Evolutionary conservation across 2,329 filamentous ascomycete genomes (phyloP).

Genomic region (Trichoderma afroharzianum): DNA sequence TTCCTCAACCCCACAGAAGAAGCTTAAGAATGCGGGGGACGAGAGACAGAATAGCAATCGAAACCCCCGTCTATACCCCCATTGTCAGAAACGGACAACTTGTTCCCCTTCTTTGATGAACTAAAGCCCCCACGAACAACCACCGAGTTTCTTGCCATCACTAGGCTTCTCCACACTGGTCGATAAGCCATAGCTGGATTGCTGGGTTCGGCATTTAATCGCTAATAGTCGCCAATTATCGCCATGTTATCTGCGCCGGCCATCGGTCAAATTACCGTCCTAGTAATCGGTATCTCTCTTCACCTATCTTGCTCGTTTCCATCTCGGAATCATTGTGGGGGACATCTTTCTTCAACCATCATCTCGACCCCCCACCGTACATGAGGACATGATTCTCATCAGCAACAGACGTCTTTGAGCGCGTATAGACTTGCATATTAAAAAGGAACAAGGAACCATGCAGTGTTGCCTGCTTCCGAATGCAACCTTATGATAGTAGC

Average conservation of each 20-base stretch:
- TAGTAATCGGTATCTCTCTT: neutral
- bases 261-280: neutral
- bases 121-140: slow-evolving; percentile 4
- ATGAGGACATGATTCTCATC: neutral
- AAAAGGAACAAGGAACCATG: neutral
- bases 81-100: neutral
- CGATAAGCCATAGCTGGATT: neutral
- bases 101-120: neutral
- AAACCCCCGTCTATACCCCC: neutral
- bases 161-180: neutral
- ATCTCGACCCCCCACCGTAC: slow-evolving; percentile 1
- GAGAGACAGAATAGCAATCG: neutral
- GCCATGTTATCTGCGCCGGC: slow-evolving; percentile 1
- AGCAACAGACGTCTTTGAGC: neutral
- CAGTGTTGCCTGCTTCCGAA: neutral
- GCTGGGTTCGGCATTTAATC: neutral
- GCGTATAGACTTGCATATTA: neutral
- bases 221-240: neutral
- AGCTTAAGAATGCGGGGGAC: slow-evolving; percentile 5
- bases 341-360: neutral
- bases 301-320: neutral
- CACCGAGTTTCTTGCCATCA: neutral
- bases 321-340: neutral
- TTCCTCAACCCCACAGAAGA: slow-evolving; percentile 1
- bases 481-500: slow-evolving; percentile 5